These are phyloP conservation scores for Lachancea kluyveri DNA, from an alignment of 805 yeast genomes.

Conservation along the genomic window DNA sequence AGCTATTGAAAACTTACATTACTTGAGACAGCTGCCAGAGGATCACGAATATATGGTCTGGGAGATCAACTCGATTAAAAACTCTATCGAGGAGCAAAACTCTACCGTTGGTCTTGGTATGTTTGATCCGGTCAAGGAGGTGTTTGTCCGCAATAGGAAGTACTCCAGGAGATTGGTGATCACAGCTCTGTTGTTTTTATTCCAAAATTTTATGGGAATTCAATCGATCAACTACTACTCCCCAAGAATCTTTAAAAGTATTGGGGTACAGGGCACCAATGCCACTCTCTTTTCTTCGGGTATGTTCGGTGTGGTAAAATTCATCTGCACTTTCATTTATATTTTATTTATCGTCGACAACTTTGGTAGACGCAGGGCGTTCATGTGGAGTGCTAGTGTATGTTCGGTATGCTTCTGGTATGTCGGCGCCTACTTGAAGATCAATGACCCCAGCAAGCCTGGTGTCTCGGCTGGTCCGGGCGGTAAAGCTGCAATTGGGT, in stretches of 20 bases:
- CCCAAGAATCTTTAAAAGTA: constrained; percentile 43
- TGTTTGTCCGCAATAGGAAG: constrained; percentile 26
- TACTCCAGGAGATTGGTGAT: constrained; percentile 34
- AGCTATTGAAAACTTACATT: constrained; percentile 33
- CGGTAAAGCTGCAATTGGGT: constrained; percentile 39
- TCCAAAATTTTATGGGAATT: constrained; percentile 45
- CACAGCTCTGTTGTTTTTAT: constrained; percentile 35
- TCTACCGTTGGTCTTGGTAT: constrained; percentile 33
- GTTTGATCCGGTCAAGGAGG: constrained; percentile 34
- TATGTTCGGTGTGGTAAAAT: constrained; percentile 45
- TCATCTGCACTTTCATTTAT: constrained; percentile 39
- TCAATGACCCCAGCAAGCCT: constrained; percentile 33
- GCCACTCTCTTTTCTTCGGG: constrained; percentile 48
- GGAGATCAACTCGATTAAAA: constrained; percentile 32
- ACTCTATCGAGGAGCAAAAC: constrained; percentile 20
- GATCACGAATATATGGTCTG: constrained; percentile 36
- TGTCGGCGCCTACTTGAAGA: constrained; percentile 42
- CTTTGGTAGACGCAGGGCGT: constrained; percentile 40
- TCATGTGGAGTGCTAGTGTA: constrained; percentile 33
- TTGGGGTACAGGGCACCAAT: constrained; percentile 41
- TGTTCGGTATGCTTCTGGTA: constrained; percentile 43
- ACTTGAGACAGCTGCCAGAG: constrained; percentile 33
- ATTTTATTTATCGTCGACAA: constrained; percentile 41
- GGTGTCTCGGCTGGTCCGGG: constrained; percentile 27
- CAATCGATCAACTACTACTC: constrained; percentile 48